phyloP scores from a whole-genome alignment of 768 basidiomycete species.

The Guyanaporus albipodus region DNA sequence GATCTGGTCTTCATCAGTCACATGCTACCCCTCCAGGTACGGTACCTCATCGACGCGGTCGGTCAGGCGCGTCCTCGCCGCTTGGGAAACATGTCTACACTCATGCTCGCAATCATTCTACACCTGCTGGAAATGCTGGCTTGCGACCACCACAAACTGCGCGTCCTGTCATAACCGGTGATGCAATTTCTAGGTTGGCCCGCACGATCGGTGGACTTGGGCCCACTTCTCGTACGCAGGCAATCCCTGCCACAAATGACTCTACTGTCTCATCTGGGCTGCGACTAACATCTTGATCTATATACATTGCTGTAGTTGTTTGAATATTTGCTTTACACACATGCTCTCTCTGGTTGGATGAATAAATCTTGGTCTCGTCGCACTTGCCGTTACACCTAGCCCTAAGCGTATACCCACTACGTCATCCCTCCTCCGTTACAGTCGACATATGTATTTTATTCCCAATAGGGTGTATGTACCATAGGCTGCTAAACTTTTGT shows the following conservation, averaged over 20 bases:
- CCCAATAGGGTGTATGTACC: constrained; percentile 17
- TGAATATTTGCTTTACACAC: constrained; percentile 12
- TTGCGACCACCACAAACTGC: constrained; percentile 42
- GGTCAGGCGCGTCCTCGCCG: constrained; percentile 45
- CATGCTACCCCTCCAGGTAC: constrained; percentile 23
- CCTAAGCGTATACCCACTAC: constrained; percentile 23
- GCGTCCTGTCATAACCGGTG: constrained; percentile 71
- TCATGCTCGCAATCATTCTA: constrained; percentile 60
- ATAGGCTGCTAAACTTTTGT: constrained; percentile 18
- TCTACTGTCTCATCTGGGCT: constrained; percentile 22
- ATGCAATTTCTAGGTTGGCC: constrained; percentile 63
- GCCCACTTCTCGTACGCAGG: constrained; percentile 22
- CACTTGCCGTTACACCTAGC: constrained; percentile 15
- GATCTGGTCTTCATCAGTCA: constrained; percentile 33
- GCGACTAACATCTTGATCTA: constrained; percentile 9
- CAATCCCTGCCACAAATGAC: constrained; percentile 26
- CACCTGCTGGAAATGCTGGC: constrained; percentile 39
- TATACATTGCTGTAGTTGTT: constrained; percentile 8
- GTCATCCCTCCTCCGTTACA: constrained; percentile 13
- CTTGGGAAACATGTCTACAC: constrained; percentile 34
- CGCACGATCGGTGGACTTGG: constrained; percentile 50
- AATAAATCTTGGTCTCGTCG: constrained; percentile 12
- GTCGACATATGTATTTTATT: constrained; percentile 21
- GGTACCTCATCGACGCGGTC: constrained; percentile 32
- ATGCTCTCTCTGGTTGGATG: constrained; percentile 18